A percentile compares a stretch with the other conserved stretches of the same genome.
Evolutionary conservation across 2,329 filamentous ascomycete species (phyloP).

Genomic region (Fusarium marasasianum): DNA sequence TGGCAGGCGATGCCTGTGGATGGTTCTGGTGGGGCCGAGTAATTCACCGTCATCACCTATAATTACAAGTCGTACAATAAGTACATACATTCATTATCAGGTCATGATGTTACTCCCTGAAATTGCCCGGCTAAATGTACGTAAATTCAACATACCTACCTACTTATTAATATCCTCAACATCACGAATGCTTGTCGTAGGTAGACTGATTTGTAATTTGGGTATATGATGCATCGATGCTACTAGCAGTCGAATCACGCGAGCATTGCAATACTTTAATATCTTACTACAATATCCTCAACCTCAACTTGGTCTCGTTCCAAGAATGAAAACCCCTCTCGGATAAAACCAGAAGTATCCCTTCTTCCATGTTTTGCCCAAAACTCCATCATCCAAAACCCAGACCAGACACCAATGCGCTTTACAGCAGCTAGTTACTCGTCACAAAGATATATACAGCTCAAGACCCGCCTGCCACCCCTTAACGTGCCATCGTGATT

Average conservation of each 20-base stretch:
- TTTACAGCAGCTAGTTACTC: constrained; percentile 6
- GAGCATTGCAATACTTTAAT: not conserved
- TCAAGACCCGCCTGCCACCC: constrained; percentile 2
- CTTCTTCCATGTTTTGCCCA: constrained; percentile 11
- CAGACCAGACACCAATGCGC: constrained; percentile 3
- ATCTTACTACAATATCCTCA: constrained; percentile 6
- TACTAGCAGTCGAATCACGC: not conserved
- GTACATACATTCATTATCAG: constrained; percentile 1
- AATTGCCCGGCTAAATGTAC: not conserved
- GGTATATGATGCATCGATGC: not conserved
- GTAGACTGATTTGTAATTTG: not conserved
- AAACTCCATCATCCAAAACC: constrained; percentile 29
- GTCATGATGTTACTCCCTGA: constrained; percentile 17
- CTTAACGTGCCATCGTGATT: constrained; percentile 18
- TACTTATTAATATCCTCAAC: not conserved
- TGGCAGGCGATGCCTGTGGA: not conserved
- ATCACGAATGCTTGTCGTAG: not conserved
- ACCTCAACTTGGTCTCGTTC: not conserved
- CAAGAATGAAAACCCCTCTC: not conserved
- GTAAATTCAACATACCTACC: not conserved
- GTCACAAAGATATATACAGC: constrained; percentile 24
- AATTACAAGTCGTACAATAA: not conserved
- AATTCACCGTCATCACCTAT: constrained; percentile 15
- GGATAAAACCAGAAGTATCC: not conserved
- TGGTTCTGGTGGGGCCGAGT: constrained; percentile 24